Evolutionary conservation across 1,284 basidiomycete genomes (phyloP).

Genomic region (Puccinia triticina): DNA sequence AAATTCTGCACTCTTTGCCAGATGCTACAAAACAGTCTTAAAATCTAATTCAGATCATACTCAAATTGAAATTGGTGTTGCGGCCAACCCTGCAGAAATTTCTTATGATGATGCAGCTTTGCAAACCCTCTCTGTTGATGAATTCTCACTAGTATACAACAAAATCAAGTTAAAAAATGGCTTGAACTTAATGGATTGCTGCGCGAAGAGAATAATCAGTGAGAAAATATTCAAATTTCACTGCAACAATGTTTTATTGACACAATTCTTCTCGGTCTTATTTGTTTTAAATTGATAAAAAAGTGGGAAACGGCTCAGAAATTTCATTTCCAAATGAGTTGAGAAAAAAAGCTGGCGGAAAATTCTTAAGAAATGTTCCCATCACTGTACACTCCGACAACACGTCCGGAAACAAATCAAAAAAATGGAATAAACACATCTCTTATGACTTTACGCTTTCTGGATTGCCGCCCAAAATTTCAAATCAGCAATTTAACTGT

Average conservation of each 20-base stretch:
- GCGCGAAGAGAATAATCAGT: not conserved
- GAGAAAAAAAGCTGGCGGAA: not conserved
- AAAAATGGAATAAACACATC: too few relatives aligned
- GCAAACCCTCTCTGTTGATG: not conserved
- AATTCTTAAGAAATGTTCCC: not conserved
- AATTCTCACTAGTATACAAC: not conserved
- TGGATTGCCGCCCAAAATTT: not conserved
- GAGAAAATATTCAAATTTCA: not conserved
- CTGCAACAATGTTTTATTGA: too few relatives aligned
- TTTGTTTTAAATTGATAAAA: too few relatives aligned
- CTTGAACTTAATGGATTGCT: not conserved
- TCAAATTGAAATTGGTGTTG: not conserved
- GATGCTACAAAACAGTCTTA: not conserved
- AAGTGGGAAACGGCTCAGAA: not conserved
- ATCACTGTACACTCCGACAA: not conserved
- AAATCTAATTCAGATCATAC: not conserved
- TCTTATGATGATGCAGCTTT: not conserved
- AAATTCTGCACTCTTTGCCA: not conserved
- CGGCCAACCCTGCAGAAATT: not conserved
- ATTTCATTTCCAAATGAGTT: conserved; percentile 1
- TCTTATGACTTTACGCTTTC: not conserved
- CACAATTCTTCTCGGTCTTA: too few relatives aligned
- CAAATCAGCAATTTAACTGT: conserved; percentile 28
- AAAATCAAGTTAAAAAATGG: not conserved
- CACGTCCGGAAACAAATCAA: not conserved